Evolutionary conservation across 345 rosid genomes (phyloP), one percentile per base, ranked within the genome.

Genomic region (Lepidium africanum): DNA sequence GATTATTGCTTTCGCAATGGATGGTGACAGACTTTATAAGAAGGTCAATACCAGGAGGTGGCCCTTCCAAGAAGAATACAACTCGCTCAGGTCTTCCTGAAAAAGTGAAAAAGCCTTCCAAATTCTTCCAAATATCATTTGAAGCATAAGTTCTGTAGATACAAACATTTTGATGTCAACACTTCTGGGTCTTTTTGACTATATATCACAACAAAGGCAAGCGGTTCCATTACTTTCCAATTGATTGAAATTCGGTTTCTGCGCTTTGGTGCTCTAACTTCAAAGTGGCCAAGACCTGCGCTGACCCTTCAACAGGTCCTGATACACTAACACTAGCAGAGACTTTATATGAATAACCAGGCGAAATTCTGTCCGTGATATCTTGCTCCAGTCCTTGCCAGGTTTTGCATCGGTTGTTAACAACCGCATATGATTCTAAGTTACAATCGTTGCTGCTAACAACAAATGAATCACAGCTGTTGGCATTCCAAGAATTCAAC

Each of bases 351-450:
- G 82, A 80, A 47, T 35, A 70, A 60, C 90, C 88, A 35, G 81
- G 78, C 45, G 83, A 79, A 69, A 91, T 77, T 61, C 78, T 80
- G 73, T 73, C 72, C 9, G 96, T 89, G 70, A 91, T 87, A 80
- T 91, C 95, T 79, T 91, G 97, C 62, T 89, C 99, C 67, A 94
- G 79, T 11, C 96, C 97, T 66, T 94, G 95, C 99, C 99, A 94
- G 70, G 87, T 78, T 78, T 91, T 85, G 9, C 70, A 85, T n/a
- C 99, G 82, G 72, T 89, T 86, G 32, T 87, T 80, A 75, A 89
- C 83, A 71, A 89, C 96, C 17, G 86, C 99, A 69, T 83, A 84
- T 49, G 83, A 57, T 59, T 73, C 87, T 13, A 59, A 65, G 65
- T 60, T 59, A 59, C 72, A 64, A 2, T 74, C 70, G 10, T 76